These are phyloP conservation scores for Cyclocybe aegerita DNA, from an alignment of 768 basidiomycete genomes.

Conservation along the genomic window DNA sequence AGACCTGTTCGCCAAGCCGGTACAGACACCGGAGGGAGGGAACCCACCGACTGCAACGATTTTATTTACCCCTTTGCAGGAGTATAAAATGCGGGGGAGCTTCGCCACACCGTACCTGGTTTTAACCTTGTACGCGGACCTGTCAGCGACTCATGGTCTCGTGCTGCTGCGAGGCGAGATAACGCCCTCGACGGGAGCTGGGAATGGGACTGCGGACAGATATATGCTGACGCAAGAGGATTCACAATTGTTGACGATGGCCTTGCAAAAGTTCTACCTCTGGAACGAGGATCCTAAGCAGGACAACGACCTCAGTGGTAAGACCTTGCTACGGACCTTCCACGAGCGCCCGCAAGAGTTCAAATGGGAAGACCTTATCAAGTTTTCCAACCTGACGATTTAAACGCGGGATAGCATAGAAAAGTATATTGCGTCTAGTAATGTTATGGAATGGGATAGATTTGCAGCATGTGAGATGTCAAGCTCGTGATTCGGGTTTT, in stretches of 20 bases:
- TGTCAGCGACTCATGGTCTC: slow-evolving; percentile 73
- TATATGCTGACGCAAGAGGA: slow-evolving; percentile 77
- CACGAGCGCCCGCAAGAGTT: slow-evolving; percentile 80
- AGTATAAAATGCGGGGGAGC: slow-evolving; percentile 82
- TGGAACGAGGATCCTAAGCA: slow-evolving; percentile 42
- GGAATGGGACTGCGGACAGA: slow-evolving; percentile 32
- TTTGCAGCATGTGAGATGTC: not conserved
- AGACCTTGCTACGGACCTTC: slow-evolving; percentile 62
- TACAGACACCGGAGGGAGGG: slow-evolving; percentile 19
- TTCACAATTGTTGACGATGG: slow-evolving; percentile 79
- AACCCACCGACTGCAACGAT: slow-evolving; percentile 70
- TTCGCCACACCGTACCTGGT: slow-evolving; percentile 92
- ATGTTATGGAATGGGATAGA: not conserved
- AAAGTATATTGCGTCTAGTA: not conserved
- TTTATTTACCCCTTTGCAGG: slow-evolving; percentile 89
- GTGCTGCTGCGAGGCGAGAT: slow-evolving; percentile 93
- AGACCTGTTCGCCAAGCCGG: slow-evolving; percentile 44
- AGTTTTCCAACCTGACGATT: slow-evolving; percentile 38
- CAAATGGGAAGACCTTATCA: slow-evolving; percentile 78
- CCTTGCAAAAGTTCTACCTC: slow-evolving; percentile 84
- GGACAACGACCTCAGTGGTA: slow-evolving; percentile 30
- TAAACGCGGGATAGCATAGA: slow-evolving; percentile 7
- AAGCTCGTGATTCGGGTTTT: slow-evolving; percentile 16
- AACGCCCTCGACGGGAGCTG: slow-evolving; percentile 58
- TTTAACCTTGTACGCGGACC: slow-evolving; percentile 89